phyloP scores from a whole-genome alignment of 306 rosid species.

The Astragalus membranaceus region DNA sequence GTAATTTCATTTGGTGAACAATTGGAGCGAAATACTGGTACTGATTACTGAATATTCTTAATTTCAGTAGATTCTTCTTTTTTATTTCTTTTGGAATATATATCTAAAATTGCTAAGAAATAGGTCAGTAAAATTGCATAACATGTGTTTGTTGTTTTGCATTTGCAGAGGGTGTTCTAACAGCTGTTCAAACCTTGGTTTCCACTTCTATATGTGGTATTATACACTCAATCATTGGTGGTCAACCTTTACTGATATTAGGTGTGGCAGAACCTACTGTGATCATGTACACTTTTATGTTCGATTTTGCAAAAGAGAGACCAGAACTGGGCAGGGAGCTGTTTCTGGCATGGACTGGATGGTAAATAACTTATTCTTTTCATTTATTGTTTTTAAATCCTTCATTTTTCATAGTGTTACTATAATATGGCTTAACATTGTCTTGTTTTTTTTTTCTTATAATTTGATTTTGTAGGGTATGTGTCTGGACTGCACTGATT shows the following conservation, averaged over 20 bases:
- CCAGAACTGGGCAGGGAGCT: conserved; percentile 62
- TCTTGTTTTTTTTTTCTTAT: not conserved
- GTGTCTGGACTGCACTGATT: conserved; percentile 86
- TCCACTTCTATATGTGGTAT: conserved; percentile 86
- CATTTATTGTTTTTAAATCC: not conserved
- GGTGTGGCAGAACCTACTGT: conserved; percentile 99
- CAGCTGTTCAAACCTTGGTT: conserved; percentile 90
- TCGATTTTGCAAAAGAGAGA: conserved; percentile 79
- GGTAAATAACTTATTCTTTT: conserved; percentile 36
- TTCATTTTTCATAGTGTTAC: not conserved
- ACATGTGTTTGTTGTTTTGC: not conserved
- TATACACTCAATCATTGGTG: conserved; percentile 84
- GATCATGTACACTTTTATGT: conserved; percentile 94
- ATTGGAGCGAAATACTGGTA: conserved; percentile 68
- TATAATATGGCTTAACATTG: not conserved
- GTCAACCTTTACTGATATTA: conserved; percentile 83
- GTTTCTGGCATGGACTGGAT: conserved; percentile 89
- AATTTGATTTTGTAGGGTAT: conserved; percentile 57
- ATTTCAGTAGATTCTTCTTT: not conserved
- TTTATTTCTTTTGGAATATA: not conserved
- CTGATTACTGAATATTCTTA: conserved; percentile 35
- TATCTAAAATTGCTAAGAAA: not conserved
- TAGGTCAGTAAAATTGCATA: not conserved
- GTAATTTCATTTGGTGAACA: conserved; percentile 87
- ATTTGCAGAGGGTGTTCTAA: conserved; percentile 68